phyloP scores from a whole-genome alignment of 108 stramenopile species.

The Cyclotella sp. region DNA sequence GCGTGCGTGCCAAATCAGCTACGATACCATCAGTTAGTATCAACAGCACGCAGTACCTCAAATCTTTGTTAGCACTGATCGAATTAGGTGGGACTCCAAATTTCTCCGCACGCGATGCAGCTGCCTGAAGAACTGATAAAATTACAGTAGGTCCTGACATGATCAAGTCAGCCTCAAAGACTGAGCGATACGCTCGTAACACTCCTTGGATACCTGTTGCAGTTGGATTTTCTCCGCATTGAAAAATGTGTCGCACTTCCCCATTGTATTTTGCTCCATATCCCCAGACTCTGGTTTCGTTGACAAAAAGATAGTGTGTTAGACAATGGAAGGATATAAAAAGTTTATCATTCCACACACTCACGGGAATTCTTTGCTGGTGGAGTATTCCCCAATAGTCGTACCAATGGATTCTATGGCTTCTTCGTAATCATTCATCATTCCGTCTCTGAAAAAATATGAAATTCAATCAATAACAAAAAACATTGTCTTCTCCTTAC shows the following conservation, averaged over 20 bases:
- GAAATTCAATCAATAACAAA: neutral
- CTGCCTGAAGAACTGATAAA: constrained; percentile 58
- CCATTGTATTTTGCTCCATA: constrained; percentile 87
- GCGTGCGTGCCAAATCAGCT: constrained; percentile 74
- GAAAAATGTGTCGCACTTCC: constrained; percentile 56
- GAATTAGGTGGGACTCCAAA: constrained; percentile 34
- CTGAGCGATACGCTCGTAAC: constrained; percentile 68
- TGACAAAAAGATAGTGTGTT: neutral
- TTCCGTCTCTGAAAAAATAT: constrained; percentile 48
- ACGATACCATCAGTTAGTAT: constrained; percentile 91
- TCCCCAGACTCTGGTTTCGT: constrained; percentile 68
- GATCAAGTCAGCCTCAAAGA: constrained; percentile 58
- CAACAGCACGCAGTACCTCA: constrained; percentile 70
- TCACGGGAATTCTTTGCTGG: constrained; percentile 65
- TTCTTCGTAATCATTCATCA: constrained; percentile 75
- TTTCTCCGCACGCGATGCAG: constrained; percentile 61
- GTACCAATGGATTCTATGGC: constrained; percentile 76
- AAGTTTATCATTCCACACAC: neutral
- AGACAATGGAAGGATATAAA: neutral
- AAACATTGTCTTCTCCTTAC: no score
- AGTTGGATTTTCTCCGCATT: constrained; percentile 49
- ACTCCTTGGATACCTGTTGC: constrained; percentile 72
- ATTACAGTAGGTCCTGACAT: constrained; percentile 77
- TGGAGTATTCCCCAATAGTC: constrained; percentile 67
- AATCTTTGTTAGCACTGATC: constrained; percentile 1